Conservation (phyloP, 768 basidiomycete species). For the Panus rudis region DNA sequence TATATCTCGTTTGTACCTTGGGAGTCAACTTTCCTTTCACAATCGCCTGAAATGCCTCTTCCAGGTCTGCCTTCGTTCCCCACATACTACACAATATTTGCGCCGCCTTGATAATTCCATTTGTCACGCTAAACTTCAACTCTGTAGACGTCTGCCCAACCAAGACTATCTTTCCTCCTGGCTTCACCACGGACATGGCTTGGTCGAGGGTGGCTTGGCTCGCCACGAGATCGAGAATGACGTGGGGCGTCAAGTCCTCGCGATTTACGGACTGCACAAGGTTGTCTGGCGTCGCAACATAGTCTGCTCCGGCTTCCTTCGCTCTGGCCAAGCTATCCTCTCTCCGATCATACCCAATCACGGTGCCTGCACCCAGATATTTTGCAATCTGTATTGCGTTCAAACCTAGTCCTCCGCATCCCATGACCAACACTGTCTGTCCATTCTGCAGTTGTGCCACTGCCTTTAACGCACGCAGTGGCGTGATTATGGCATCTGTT, state of each 20-base stretch:
- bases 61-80: conserved; percentile 12
- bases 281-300: conserved; percentile 8
- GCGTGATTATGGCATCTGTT: conserved; percentile 19
- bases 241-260: conserved; percentile 10
- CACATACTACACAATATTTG: conserved; percentile 9
- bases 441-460: conserved; percentile 8
- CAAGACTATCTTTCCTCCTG: conserved; percentile 12
- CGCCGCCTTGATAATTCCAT: conserved; percentile 11
- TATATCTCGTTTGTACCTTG: conserved; percentile 11
- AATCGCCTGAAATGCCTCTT: conserved; percentile 15
- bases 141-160: conserved; percentile 7
- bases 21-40: conserved; percentile 13
- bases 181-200: conserved; percentile 2
- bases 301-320: conserved; percentile 11
- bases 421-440: conserved; percentile 31
- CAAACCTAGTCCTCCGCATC: conserved; percentile 26
- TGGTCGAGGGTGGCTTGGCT: conserved; percentile 10
- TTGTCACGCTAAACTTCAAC: conserved; percentile 3
- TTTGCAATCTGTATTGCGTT: conserved; percentile 19
- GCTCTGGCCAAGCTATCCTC: conserved; percentile 9
- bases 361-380: conserved; percentile 9
- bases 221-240: conserved; percentile 17
- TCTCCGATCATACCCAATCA: conserved; percentile 15
- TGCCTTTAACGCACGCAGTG: conserved; percentile 15
- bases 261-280: conserved; percentile 8